Evolutionary conservation across 2,329 filamentous ascomycete genomes (phyloP), one percentile per base, ranked within the genome.

Genomic region (Epichloe sp.): DNA sequence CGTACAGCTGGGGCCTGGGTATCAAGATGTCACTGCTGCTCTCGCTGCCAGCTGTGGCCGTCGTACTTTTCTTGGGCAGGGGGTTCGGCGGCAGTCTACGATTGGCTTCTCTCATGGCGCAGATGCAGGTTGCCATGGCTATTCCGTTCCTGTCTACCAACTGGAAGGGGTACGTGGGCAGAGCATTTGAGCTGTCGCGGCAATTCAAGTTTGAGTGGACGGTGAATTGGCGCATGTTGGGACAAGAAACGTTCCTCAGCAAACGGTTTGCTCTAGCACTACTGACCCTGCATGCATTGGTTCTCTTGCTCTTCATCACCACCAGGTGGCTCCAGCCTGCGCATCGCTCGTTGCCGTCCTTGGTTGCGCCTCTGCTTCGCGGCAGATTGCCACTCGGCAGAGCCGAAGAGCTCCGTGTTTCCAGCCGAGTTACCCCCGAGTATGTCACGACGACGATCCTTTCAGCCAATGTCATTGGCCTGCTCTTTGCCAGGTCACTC

Each of bases 141-240:
- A 61, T 73, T 43, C 88, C 89, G 0, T 97, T 96, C 68, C 64
- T 86, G 21, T 65, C 74, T 10, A 71, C 71, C 41, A 85, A 88
- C 58, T 68, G 82, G 19, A 67, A 69, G 53, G 86, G 83, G 31
- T 98, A 98, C 64, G 63, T 94, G 17, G 78, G 79, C 45, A 77
- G 86, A 56, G 89, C 93, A 0, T 98, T 98, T 63, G 89, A 98
- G 70, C 77, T 98, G 53, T 89, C 86, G 45, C 78, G 93, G 50
- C 82, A 88, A 59, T 98, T 98, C 70, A 76, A 95, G 60, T 97
- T 91, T 74, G 89, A 91, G 69, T 98, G 93, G 93, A 98, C 93
- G 0, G 93, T 98, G 58, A 98, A 98, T 68, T 98, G 93, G 93
- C 82, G 90, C 50, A 97, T 97, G 65, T 70, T 96, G n/a, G 83